phyloP scores from a whole-genome alignment of 1,139 yeast genomes.

The Sugiyamaella pinicola region DNA sequence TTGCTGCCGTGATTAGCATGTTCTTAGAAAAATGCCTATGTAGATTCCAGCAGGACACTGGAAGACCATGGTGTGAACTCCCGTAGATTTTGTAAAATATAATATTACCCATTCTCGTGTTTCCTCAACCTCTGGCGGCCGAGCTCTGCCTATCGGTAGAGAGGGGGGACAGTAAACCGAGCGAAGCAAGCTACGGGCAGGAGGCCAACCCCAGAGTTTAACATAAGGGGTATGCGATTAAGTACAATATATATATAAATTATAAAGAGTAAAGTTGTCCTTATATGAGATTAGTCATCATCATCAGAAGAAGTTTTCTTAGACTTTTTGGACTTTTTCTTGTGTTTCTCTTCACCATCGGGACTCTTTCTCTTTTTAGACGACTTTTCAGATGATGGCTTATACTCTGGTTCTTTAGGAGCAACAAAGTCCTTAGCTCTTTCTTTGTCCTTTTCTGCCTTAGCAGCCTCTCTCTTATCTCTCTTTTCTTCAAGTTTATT shows the following conservation, averaged over 20 bases:
- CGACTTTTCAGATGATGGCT: conserved; percentile 31
- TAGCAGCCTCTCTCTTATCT: conserved; percentile 72
- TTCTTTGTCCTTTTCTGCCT: conserved; percentile 65
- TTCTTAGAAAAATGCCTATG: conserved; percentile 77
- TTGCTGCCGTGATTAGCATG: conserved; percentile 77
- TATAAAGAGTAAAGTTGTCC: conserved; percentile 1
- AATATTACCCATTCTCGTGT: neutral
- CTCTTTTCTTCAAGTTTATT: conserved; percentile 76
- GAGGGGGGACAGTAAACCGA: too few relatives aligned
- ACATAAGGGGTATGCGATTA: conserved; percentile 14
- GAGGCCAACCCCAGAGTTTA: too few relatives aligned
- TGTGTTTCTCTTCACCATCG: conserved; percentile 29
- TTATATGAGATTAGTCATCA: neutral
- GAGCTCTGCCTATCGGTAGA: too few relatives aligned
- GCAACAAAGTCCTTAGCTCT: conserved; percentile 80
- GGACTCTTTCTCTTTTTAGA: conserved; percentile 26
- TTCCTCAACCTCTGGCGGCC: too few relatives aligned
- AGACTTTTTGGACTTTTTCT: conserved; percentile 38
- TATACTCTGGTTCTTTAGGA: conserved; percentile 70
- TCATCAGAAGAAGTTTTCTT: conserved; percentile 23
- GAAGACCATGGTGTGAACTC: conserved; percentile 46
- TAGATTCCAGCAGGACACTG: conserved; percentile 54
- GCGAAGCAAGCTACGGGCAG: too few relatives aligned
- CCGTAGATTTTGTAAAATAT: conserved; percentile 4
- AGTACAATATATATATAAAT: conserved; percentile 8